phyloP scores from a whole-genome alignment of 108 stramenopile genomes.

The Cyclostephanos invisitatus region DNA sequence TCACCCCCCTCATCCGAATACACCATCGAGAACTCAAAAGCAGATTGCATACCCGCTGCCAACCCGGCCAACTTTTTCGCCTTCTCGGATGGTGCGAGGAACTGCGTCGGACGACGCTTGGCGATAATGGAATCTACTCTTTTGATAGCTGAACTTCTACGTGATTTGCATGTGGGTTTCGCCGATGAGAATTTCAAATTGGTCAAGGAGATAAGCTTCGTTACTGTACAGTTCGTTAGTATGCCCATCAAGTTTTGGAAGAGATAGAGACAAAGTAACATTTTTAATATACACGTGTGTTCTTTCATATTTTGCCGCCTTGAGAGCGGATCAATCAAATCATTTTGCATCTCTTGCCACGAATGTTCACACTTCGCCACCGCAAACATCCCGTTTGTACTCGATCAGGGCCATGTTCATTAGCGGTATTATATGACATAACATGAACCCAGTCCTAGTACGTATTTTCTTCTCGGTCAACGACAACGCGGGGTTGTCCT shows the following conservation, averaged over 20 bases:
- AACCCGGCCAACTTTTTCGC: slow-evolving; percentile 35
- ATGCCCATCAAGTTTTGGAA: slow-evolving; percentile 33
- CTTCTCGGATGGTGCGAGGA: slow-evolving; percentile 41
- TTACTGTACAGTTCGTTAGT: slow-evolving; percentile 5
- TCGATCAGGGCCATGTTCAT: slow-evolving; percentile 55
- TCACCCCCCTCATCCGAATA: slow-evolving; percentile 13
- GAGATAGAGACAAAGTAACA: slow-evolving; percentile 16
- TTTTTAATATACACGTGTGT: background rate
- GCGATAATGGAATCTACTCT: slow-evolving; percentile 36
- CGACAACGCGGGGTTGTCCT: slow-evolving; percentile 23
- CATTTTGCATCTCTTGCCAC: no score
- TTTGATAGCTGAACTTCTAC: slow-evolving; percentile 28
- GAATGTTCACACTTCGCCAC: background rate
- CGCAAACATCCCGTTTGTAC: slow-evolving; percentile 42
- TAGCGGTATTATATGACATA: slow-evolving; percentile 54
- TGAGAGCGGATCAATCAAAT: no score
- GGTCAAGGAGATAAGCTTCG: slow-evolving; percentile 29
- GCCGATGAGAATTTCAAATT: slow-evolving; percentile 27
- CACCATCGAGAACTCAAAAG: background rate
- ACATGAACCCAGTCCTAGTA: slow-evolving; percentile 47
- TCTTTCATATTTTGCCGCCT: no score
- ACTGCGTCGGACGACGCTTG: slow-evolving; percentile 42
- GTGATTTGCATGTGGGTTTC: slow-evolving; percentile 29
- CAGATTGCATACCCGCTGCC: slow-evolving; percentile 37
- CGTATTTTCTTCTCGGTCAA: slow-evolving; percentile 14